Evolutionary conservation across 371 early-diverging fungal species (phyloP).

Genomic region (Apophysomyces elegans): DNA sequence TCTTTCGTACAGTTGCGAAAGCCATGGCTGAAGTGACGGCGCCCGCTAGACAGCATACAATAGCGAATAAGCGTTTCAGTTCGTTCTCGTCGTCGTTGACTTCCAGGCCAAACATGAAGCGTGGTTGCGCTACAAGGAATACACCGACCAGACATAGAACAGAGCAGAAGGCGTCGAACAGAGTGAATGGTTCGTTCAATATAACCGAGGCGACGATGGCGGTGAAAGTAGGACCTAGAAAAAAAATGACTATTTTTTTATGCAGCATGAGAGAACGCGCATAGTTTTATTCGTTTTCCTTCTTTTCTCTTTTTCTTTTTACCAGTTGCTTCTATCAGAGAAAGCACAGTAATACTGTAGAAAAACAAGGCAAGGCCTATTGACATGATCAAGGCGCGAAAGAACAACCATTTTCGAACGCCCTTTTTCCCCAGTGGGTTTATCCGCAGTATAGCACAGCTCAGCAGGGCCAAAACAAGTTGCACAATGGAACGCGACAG

Average conservation of each 20-base stretch:
- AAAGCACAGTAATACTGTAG: constrained; percentile 68
- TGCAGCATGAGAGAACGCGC: not conserved
- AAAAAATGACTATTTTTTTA: constrained; percentile 61
- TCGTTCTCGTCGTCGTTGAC: constrained; percentile 10
- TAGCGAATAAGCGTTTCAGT: constrained; percentile 41
- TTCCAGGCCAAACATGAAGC: constrained; percentile 54
- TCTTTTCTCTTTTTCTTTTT: constrained; percentile 1
- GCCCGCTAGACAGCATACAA: constrained; percentile 60
- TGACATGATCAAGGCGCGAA: constrained; percentile 69
- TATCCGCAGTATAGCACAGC: constrained; percentile 52
- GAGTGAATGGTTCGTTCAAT: constrained; percentile 70
- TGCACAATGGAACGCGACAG: constrained; percentile 74
- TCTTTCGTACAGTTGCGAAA: constrained; percentile 73
- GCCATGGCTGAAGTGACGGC: constrained; percentile 69
- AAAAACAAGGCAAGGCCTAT: constrained; percentile 76
- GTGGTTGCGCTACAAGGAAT: constrained; percentile 67
- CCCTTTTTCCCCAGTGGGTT: constrained; percentile 60
- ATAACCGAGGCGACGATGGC: constrained; percentile 66
- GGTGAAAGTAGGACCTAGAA: constrained; percentile 78
- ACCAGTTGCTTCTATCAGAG: constrained; percentile 78
- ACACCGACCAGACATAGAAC: constrained; percentile 69
- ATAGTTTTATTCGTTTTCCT: too few species aligned
- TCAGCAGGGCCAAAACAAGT: constrained; percentile 51
- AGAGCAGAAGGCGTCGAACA: constrained; percentile 60
- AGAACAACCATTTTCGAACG: constrained; percentile 58